Evolutionary conservation across 768 basidiomycete species (phyloP), one percentile per base, ranked within the genome.

Genomic region (Tulasnella calospora): DNA sequence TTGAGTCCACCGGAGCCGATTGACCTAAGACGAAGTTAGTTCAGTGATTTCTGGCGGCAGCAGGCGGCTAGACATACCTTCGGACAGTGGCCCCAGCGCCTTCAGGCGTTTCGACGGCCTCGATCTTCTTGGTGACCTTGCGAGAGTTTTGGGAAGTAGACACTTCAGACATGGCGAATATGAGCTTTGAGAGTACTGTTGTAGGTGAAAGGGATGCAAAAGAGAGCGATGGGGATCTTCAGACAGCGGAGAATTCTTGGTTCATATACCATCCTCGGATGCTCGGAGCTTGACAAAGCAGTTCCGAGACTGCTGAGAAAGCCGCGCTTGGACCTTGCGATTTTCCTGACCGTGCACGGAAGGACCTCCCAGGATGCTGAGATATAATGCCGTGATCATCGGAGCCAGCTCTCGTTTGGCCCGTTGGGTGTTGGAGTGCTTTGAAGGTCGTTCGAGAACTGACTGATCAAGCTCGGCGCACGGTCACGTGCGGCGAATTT

Each of bases 1-100:
- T 91, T 87, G 47, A 98, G 86, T 69, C 83, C 86, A 84, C 86
- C 85, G 4, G 90, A 88, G 9, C 97, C 97, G 80, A 98, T 98
- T 57, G 92, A 93, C 74, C 97, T 76, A 36, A 9, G 36, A n/a
- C 9, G 19, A 3, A 38, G 71, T 46, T 27, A 41, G 44, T 2
- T 21, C 71, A 33, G 38, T 21, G 3, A 72, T n/a, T 13, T 13
- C 15, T 72, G n/a, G 21, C 71, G 44, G 35, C 7, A 13, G 38
- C 33, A 38, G 15, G 8, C 30, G 13, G 13, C 17, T 5, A 23
- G 19, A 38, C 71, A n/a, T 40, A 72, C 74, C 97, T 87, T 79
- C 95, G 88, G 30, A 98, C 97, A 74, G 88, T 86, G 27, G 92
- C 96, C 9, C 94, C 94, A 3, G 85, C 92, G 12, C 96, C 92